Conservation (phyloP, 305 asterid genomes). For the Withania somnifera region DNA sequence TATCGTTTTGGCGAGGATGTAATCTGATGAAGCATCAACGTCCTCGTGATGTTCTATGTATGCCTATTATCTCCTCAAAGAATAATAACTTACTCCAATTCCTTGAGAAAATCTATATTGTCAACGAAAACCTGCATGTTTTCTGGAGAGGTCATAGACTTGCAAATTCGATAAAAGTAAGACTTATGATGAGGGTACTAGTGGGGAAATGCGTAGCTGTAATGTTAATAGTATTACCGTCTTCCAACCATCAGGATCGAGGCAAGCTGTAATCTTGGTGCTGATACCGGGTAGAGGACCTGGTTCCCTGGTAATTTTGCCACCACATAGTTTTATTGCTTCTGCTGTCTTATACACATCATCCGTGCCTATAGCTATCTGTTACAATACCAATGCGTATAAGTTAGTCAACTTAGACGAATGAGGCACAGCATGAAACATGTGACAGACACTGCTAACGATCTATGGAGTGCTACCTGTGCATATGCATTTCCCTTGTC, state of each 20-base stretch:
- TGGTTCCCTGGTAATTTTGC: conserved; percentile 77
- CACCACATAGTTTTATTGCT: conserved; percentile 70
- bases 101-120: conserved; percentile 55
- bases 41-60: background rate
- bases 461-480: conserved; percentile 38
- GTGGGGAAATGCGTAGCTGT: background rate
- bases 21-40: background rate
- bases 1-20: background rate
- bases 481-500: conserved; percentile 95
- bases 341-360: conserved; percentile 94
- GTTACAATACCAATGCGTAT: conserved; percentile 4
- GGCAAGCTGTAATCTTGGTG: conserved; percentile 91
- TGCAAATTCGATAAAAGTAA: background rate
- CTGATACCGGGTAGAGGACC: conserved; percentile 90
- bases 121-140: conserved; percentile 58
- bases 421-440: background rate
- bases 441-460: background rate
- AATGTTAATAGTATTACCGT: conserved; percentile 43
- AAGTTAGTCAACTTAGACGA: background rate
- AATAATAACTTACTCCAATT: conserved; percentile 31
- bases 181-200: background rate
- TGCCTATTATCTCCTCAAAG: background rate
- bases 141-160: background rate
- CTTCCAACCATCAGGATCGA: conserved; percentile 99
- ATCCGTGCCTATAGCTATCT: conserved; percentile 94